Evolutionary conservation across 805 yeast genomes (phyloP).

Genomic region (Starmerella apis): DNA sequence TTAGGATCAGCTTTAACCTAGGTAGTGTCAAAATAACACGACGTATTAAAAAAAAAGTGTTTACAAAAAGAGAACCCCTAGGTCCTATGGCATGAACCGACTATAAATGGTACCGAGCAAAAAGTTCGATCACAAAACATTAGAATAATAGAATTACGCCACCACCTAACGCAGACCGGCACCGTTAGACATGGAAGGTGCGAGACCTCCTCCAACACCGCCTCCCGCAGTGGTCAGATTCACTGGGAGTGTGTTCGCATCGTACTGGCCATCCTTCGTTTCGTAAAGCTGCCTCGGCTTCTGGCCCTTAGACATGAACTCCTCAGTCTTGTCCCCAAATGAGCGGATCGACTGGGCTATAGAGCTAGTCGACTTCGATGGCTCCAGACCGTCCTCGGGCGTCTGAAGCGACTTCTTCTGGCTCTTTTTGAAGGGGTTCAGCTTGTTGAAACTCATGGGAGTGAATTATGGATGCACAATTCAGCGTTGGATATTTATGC

Average conservation of each 20-base stretch:
- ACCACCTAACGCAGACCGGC: constrained; percentile 4
- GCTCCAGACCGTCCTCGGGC: constrained; percentile 11
- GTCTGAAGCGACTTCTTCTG: not conserved
- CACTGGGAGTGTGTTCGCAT: constrained; percentile 1
- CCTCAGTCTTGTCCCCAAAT: constrained; percentile 16
- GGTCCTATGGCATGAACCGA: too few species aligned
- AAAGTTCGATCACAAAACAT: not conserved
- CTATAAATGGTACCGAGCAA: too few species aligned
- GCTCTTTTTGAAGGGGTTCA: constrained; percentile 23
- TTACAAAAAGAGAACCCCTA: too few species aligned
- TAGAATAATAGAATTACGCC: not conserved
- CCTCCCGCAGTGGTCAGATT: constrained; percentile 1
- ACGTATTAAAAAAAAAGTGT: too few species aligned
- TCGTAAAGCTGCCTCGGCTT: constrained; percentile 12
- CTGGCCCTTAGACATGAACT: constrained; percentile 14
- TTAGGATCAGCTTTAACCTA: too few species aligned
- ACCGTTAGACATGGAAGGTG: not conserved
- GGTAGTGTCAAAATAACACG: too few species aligned
- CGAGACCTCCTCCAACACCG: constrained; percentile 2
- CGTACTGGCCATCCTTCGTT: constrained; percentile 6
- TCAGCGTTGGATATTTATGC: not conserved
- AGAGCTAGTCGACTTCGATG: constrained; percentile 19
- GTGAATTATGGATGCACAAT: not conserved
- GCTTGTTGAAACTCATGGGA: constrained; percentile 19
- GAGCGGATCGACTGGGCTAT: constrained; percentile 19